Conservation (phyloP, 2,329 filamentous ascomycete genomes). For the Trichoderma hamatum region DNA sequence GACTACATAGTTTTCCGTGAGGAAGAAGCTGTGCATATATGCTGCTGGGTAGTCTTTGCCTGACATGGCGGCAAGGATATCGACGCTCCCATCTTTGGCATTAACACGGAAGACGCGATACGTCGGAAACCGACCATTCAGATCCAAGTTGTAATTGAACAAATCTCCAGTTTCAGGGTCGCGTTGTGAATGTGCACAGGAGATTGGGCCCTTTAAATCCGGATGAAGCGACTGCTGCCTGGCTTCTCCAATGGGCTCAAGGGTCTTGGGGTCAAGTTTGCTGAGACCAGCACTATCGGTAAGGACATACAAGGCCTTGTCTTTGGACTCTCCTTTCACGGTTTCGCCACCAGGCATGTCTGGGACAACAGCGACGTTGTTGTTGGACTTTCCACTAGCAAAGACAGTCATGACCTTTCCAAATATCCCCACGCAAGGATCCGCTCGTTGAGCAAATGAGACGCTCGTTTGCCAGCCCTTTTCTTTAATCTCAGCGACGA, state of each 20-base stretch:
- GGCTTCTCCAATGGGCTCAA: constrained; percentile 71
- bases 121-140: constrained; percentile 58
- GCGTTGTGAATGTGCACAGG: constrained; percentile 70
- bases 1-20: constrained; percentile 71
- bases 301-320: constrained; percentile 29
- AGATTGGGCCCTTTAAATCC: constrained; percentile 65
- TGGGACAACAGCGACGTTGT: constrained; percentile 66
- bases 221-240: constrained; percentile 66
- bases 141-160: constrained; percentile 79
- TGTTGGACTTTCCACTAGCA: constrained; percentile 47
- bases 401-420: constrained; percentile 70
- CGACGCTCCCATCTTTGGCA: constrained; percentile 64
- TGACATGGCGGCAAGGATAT: constrained; percentile 69
- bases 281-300: constrained; percentile 60
- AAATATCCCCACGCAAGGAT: constrained; percentile 75
- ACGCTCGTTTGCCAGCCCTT: constrained; percentile 60
- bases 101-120: constrained; percentile 73
- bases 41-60: constrained; percentile 56
- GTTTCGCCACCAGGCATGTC: constrained; percentile 59
- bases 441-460: constrained; percentile 71
- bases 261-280: constrained; percentile 67
- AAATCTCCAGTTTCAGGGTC: constrained; percentile 74
- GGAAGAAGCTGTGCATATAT: constrained; percentile 83
- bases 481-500: constrained; percentile 62
- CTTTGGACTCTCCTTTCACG: constrained; percentile 31